Evolutionary conservation across 805 yeast genomes (phyloP).

Genomic region (Lachancea waltii): DNA sequence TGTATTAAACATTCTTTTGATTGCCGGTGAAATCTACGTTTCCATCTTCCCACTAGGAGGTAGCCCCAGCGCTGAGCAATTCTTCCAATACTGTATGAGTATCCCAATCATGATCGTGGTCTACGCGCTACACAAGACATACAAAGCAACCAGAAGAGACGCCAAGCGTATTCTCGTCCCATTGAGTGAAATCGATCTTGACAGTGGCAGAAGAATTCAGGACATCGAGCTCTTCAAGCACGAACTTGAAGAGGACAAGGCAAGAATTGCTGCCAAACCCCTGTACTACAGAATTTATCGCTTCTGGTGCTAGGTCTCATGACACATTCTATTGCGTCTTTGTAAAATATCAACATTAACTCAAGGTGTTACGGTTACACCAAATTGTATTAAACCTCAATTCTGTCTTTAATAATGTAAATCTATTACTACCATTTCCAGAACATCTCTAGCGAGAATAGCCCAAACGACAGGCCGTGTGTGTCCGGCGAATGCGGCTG

Average conservation of each 20-base stretch:
- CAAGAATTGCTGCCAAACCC: conserved; percentile 26
- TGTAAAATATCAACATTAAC: no score
- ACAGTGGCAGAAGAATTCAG: conserved; percentile 46
- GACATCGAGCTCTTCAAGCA: conserved; percentile 41
- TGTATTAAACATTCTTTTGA: conserved; percentile 44
- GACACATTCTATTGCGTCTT: no score
- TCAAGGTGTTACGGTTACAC: no score
- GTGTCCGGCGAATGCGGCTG: no score
- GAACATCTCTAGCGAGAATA: no score
- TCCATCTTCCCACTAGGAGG: conserved; percentile 56
- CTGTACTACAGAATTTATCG: conserved; percentile 30
- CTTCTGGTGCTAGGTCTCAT: conserved; percentile 35
- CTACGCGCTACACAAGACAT: conserved; percentile 41
- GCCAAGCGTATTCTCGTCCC: conserved; percentile 32
- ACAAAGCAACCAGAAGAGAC: no score
- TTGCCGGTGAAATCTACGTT: conserved; percentile 66
- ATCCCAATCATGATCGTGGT: conserved; percentile 41
- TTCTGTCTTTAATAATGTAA: no score
- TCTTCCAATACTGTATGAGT: conserved; percentile 49
- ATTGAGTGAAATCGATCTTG: conserved; percentile 47
- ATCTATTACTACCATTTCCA: no score
- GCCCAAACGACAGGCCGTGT: no score
- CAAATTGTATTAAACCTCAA: no score
- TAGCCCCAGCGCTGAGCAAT: conserved; percentile 33
- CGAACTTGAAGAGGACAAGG: conserved; percentile 34